These are phyloP conservation scores for Aureobasidium namibiae DNA, from an alignment of 2,329 filamentous ascomycete species.

Conservation along the genomic window DNA sequence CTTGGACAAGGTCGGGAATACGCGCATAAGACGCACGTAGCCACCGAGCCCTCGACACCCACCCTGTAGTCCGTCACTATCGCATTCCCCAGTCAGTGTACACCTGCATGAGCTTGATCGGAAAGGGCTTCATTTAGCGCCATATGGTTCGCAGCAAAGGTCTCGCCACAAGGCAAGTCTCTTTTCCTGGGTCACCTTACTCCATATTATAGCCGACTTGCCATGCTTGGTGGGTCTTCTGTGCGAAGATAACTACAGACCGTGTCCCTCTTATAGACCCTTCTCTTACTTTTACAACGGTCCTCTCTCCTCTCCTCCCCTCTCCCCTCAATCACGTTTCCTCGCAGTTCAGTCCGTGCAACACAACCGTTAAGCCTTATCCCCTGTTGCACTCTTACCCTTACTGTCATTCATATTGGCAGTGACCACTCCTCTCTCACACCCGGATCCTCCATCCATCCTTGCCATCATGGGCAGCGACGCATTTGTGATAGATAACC, in stretches of 20 bases:
- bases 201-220: constrained; percentile 8
- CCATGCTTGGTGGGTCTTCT: constrained; percentile 1
- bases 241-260: constrained; percentile 9
- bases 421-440: neutral
- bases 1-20: constrained; percentile 5
- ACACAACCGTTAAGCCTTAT: neutral
- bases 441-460: neutral
- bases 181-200: neutral
- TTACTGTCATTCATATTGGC: neutral
- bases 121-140: constrained; percentile 5
- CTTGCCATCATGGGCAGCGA: constrained; percentile 6
- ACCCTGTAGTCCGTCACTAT: neutral
- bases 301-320: no score
- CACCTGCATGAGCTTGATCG: constrained; percentile 10
- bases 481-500: neutral
- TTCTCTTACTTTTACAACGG: constrained; percentile 5
- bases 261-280: constrained; percentile 4
- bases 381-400: neutral
- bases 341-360: constrained; percentile 5
- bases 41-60: constrained; percentile 1
- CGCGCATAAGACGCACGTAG: constrained; percentile 7
- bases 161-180: constrained; percentile 11
- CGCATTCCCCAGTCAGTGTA: constrained; percentile 6
- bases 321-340: constrained; percentile 4
- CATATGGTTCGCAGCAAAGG: constrained; percentile 8